Conservation (phyloP, 2,329 filamentous ascomycete genomes). For the Verticillium klebahnii region DNA sequence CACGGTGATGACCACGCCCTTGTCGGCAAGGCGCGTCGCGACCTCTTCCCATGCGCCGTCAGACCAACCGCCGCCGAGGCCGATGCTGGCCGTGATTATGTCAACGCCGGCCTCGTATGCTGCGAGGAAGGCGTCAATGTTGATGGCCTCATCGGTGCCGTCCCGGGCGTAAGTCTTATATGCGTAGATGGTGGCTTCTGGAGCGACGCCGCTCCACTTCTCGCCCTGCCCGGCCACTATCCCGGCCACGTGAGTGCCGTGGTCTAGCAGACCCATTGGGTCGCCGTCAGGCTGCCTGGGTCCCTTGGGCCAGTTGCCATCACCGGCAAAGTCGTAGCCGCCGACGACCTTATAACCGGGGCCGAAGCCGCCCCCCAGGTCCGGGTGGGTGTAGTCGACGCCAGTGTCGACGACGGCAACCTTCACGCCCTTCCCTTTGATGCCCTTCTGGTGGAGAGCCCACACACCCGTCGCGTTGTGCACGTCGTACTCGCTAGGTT, state of each 20-base stretch:
- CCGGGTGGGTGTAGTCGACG: constrained; percentile 32
- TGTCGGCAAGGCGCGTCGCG: constrained; percentile 12
- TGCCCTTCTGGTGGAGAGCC: constrained; percentile 29
- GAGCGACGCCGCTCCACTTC: constrained; percentile 19
- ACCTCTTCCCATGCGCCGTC: not conserved
- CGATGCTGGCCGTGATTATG: constrained; percentile 38
- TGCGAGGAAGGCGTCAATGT: constrained; percentile 27
- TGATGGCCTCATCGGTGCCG: constrained; percentile 7
- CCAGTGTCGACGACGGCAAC: constrained; percentile 35
- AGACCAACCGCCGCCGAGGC: constrained; percentile 8
- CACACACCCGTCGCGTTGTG: constrained; percentile 34
- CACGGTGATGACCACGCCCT: constrained; percentile 43
- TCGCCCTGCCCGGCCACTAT: constrained; percentile 36
- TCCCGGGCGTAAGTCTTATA: constrained; percentile 13
- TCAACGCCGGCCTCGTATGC: constrained; percentile 32
- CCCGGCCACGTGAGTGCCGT: constrained; percentile 41
- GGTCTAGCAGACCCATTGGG: constrained; percentile 17
- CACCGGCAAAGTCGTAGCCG: constrained; percentile 20
- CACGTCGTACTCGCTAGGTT: constrained; percentile 20
- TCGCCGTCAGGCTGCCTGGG: not conserved
- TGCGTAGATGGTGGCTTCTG: constrained; percentile 17
- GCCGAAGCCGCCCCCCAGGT: constrained; percentile 10
- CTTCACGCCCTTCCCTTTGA: constrained; percentile 30
- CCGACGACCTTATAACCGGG: constrained; percentile 12
- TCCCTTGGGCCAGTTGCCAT: constrained; percentile 8